Evolutionary conservation across 768 basidiomycete genomes (phyloP), one percentile per base, ranked within the genome.

Genomic region (Grammothele lineata): DNA sequence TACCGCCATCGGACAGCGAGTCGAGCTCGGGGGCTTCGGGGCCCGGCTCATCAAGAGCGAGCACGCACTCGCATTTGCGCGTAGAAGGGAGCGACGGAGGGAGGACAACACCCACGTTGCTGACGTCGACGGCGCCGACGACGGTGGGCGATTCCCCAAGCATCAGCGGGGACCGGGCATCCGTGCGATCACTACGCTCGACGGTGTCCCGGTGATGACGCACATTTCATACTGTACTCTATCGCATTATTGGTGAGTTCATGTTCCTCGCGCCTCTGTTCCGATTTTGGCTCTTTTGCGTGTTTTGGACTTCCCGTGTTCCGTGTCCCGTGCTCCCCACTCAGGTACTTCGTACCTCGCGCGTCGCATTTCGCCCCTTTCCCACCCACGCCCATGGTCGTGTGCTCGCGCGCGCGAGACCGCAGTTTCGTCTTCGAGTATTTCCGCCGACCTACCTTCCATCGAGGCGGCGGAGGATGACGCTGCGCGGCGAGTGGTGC

Each of bases 191-290:
- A 32, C 17, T 22, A 26, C 46, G 35, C 12, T 36, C 35, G 35
- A 30, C 27, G 8, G 8, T 40, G 41, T 43, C 45, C 19, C 51
- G 47, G 39, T 53, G 51, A 53, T 53, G 27, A 14, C 12, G 6
- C 51, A 37, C 37, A 27, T 24, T 34, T 38, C 36, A 35, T 50
- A 50, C 46, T 41, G 38, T 48, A 55, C 30, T 45, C 17, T 24
- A 26, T 40, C 43, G 47, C 45, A 55, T 39, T 55, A 55, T 44
- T 50, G 49, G 53, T 55, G 48, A 50, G 53, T 55, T n/a, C n/a
- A n/a, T n/a, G n/a, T n/a, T n/a, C n/a, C n/a, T n/a, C n/a, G n/a
- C n/a, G n/a, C n/a, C n/a, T n/a, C n/a, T n/a, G n/a, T n/a, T n/a
- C n/a, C n/a, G n/a, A n/a, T n/a, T n/a, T n/a, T n/a, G n/a, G n/a